These are phyloP conservation scores for Phytophthora citricola DNA, from an alignment of 352 stramenopile genomes.

Conservation along the genomic window DNA sequence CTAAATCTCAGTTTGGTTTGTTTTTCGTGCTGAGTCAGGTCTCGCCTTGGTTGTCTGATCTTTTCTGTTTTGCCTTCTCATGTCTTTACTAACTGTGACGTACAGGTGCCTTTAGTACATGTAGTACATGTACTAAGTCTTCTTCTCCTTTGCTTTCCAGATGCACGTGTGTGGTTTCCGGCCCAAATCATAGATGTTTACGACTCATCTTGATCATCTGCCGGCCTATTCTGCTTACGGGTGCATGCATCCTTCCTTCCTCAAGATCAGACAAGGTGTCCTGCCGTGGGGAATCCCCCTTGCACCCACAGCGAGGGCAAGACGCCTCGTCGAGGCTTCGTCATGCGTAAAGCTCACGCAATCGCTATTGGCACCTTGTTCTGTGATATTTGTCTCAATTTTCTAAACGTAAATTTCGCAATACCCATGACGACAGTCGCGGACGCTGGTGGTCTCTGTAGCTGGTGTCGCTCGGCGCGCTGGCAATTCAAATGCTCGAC, in stretches of 20 bases:
- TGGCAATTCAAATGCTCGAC: slow-evolving; percentile 44
- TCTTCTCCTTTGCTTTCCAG: too few species aligned
- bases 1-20: slow-evolving; percentile 48
- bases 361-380: slow-evolving; percentile 12
- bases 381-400: slow-evolving; percentile 14
- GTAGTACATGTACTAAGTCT: too few species aligned
- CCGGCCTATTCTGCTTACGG: not conserved
- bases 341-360: slow-evolving; percentile 11
- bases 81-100: not conserved
- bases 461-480: slow-evolving; percentile 40
- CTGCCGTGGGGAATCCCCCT: not conserved
- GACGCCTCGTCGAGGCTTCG: not conserved
- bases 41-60: slow-evolving; percentile 1
- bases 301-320: not conserved
- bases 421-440: not conserved
- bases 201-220: slow-evolving; percentile 38
- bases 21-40: slow-evolving; percentile 30
- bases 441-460: slow-evolving; percentile 19
- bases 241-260: not conserved
- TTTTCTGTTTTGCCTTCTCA: not conserved
- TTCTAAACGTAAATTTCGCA: slow-evolving; percentile 14
- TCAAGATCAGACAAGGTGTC: slow-evolving; percentile 2
- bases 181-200: not conserved
- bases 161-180: too few species aligned
- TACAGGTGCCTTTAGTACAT: too few species aligned